Conservation (phyloP, 441 rosid genomes). For the Corymbia citriodora region DNA sequence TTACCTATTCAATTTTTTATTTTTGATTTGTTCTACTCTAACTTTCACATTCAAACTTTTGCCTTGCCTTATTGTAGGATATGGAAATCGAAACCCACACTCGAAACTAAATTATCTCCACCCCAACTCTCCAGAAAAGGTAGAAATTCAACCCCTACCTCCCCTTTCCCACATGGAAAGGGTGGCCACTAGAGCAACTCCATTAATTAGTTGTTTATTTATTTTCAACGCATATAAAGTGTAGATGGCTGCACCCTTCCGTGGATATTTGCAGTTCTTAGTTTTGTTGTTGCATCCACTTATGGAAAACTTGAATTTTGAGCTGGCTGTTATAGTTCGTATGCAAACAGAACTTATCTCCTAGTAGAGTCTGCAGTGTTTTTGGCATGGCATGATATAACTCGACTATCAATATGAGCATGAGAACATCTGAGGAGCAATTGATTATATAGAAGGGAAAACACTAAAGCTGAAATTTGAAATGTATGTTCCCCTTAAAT, state of each 20-base stretch:
- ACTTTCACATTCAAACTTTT: too few relatives aligned
- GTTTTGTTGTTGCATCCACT: background rate
- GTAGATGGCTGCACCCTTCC: background rate
- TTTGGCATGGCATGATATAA: background rate
- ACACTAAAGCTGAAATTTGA: background rate
- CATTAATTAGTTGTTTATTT: too few relatives aligned
- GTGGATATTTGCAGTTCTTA: background rate
- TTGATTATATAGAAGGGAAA: background rate
- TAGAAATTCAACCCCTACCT: too few relatives aligned
- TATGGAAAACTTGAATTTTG: background rate
- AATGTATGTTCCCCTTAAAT: background rate
- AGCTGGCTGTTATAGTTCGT: background rate
- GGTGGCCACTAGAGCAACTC: too few relatives aligned
- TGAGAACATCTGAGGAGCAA: background rate
- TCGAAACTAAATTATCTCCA: too few relatives aligned
- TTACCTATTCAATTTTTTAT: background rate
- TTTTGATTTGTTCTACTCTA: too few relatives aligned
- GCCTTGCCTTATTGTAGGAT: too few relatives aligned
- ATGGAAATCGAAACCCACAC: too few relatives aligned
- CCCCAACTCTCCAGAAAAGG: too few relatives aligned
- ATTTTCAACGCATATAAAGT: background rate
- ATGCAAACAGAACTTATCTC: background rate
- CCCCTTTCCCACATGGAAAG: too few relatives aligned
- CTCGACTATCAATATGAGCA: background rate
- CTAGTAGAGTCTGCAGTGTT: background rate